These are phyloP conservation scores for Pseudocercospora crystallina DNA, from an alignment of 2,329 filamentous ascomycete genomes.

Conservation along the genomic window DNA sequence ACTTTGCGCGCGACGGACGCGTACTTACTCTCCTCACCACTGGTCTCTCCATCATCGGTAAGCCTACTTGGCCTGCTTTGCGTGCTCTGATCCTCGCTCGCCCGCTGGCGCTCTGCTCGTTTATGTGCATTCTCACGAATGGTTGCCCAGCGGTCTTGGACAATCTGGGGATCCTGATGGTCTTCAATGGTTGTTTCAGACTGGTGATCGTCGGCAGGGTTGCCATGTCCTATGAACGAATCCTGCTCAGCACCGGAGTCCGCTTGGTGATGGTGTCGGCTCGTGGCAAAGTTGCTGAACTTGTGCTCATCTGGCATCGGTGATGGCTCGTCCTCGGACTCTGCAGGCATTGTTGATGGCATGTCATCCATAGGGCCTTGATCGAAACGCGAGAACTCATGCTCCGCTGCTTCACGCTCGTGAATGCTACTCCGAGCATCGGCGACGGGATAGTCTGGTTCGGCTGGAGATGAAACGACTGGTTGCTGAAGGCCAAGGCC, in stretches of 20 bases:
- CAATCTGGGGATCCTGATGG: conserved; percentile 39
- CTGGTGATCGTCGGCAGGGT: conserved; percentile 15
- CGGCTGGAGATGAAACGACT: conserved; percentile 32
- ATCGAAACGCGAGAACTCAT: conserved; percentile 71
- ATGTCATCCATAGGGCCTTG: conserved; percentile 86
- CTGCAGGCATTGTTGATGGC: conserved; percentile 72
- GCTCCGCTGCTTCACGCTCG: conserved; percentile 59
- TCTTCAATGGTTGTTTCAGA: conserved; percentile 46
- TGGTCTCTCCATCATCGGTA: conserved; percentile 83
- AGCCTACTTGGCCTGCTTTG: conserved; percentile 52
- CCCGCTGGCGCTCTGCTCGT: conserved; percentile 51
- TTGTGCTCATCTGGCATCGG: conserved; percentile 20
- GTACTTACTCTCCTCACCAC: conserved; percentile 85
- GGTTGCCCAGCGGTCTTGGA: conserved; percentile 85
- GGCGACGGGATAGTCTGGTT: conserved; percentile 50
- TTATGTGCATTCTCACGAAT: conserved; percentile 93
- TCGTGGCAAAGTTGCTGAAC: conserved; percentile 22
- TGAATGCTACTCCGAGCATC: conserved; percentile 58
- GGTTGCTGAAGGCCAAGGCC: conserved; percentile 19
- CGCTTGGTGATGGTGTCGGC: conserved; percentile 16
- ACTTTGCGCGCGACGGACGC: background rate
- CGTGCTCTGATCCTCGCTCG: conserved; percentile 61
- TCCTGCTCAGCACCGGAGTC: conserved; percentile 17
- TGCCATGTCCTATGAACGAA: conserved; percentile 10
- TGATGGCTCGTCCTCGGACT: conserved; percentile 29